A percentile compares a stretch with the other conserved stretches of the same genome.
phyloP scores from a whole-genome alignment of 306 rosid species.

The Quercus agrifolia region DNA sequence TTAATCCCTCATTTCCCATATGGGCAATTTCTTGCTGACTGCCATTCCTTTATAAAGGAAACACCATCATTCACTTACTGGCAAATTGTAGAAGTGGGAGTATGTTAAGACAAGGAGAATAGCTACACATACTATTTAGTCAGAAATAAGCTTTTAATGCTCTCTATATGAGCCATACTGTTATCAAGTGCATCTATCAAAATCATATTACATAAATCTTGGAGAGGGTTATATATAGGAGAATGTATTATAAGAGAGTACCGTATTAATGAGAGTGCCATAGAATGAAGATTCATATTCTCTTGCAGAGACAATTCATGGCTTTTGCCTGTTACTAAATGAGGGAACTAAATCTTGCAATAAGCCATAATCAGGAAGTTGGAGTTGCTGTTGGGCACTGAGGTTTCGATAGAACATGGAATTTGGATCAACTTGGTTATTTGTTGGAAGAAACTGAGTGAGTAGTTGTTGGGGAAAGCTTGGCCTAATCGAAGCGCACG shows the following conservation, averaged over 20 bases:
- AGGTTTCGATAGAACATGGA: conserved; percentile 44
- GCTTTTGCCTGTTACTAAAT: conserved; percentile 45
- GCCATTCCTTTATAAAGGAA: background rate
- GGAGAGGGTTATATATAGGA: too few species aligned
- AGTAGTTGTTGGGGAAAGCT: conserved; percentile 56
- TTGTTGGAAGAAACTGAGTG: conserved; percentile 58
- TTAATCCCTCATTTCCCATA: background rate
- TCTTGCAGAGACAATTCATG: conserved; percentile 17
- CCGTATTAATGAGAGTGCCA: background rate
- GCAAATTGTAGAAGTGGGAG: background rate
- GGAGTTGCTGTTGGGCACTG: conserved; percentile 37
- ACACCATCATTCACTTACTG: background rate
- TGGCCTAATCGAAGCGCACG: conserved; percentile 33
- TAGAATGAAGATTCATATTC: background rate
- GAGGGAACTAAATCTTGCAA: conserved; percentile 70
- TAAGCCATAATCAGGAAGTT: conserved; percentile 49
- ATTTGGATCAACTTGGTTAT: conserved; percentile 30
- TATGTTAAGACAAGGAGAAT: background rate
- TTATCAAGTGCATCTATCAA: background rate
- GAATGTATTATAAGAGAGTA: too few species aligned
- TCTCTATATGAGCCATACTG: background rate
- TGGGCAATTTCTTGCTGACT: background rate
- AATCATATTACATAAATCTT: background rate
- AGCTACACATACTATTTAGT: background rate
- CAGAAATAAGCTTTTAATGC: conserved; percentile 15